A percentile compares a stretch with the other conserved stretches of the same genome.
phyloP scores from a whole-genome alignment of 75 land plant genomes.

The Cupressus sempervirens region DNA sequence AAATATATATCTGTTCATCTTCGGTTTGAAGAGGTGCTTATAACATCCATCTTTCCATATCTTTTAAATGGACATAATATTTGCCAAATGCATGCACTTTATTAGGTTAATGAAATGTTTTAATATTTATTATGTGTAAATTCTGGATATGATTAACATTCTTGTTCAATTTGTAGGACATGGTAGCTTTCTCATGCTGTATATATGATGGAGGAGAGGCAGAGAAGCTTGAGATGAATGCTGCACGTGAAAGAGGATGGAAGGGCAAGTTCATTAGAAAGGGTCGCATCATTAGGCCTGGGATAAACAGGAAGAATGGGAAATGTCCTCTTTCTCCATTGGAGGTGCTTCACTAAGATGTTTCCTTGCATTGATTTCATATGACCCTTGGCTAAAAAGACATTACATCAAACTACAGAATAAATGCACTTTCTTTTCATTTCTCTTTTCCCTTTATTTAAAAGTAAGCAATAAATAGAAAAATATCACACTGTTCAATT shows the following conservation, averaged over 20 bases:
- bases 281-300: conserved; percentile 75
- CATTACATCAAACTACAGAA: background rate
- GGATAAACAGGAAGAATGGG: conserved; percentile 68
- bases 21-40: conserved; percentile 87
- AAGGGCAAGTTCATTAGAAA: conserved; percentile 81
- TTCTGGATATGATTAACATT: background rate
- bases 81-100: conserved; percentile 2
- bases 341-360: conserved; percentile 51
- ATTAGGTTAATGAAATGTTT: background rate
- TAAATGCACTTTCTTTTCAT: background rate
- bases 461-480: background rate
- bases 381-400: background rate
- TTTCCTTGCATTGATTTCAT: background rate
- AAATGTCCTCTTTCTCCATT: conserved; percentile 93
- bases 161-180: conserved; percentile 55
- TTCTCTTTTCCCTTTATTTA: background rate
- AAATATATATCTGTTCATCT: conserved; percentile 93
- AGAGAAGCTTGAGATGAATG: conserved; percentile 80
- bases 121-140: background rate
- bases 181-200: conserved; percentile 98
- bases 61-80: background rate
- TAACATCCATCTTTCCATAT: background rate
- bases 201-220: conserved; percentile 84
- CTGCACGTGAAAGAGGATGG: conserved; percentile 87
- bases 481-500: background rate